These are phyloP conservation scores for Daedaleopsis sinensis DNA, from an alignment of 768 basidiomycete species.

Conservation along the genomic window DNA sequence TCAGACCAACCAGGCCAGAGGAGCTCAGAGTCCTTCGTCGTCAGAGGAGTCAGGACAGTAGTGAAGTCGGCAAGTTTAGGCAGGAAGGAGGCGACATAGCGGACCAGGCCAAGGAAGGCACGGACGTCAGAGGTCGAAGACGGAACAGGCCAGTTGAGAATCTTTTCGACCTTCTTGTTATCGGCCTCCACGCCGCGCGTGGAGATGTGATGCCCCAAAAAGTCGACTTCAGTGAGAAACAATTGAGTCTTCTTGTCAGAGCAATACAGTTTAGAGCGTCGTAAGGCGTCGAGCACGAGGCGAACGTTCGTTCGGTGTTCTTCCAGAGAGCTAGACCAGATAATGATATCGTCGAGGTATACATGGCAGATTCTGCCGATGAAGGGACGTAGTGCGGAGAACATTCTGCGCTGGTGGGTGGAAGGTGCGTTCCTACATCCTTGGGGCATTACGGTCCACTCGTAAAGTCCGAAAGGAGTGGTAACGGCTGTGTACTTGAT, in stretches of 20 bases:
- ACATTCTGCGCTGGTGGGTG: constrained; percentile 36
- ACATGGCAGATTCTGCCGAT: constrained; percentile 47
- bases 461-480: no score
- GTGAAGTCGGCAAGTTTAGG: constrained; percentile 24
- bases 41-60: constrained; percentile 18
- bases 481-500: no score
- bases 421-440: constrained; percentile 38
- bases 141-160: constrained; percentile 37
- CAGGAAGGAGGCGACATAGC: constrained; percentile 24
- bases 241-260: constrained; percentile 33
- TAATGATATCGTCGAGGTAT: constrained; percentile 49
- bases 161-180: constrained; percentile 29
- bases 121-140: constrained; percentile 21
- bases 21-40: no score
- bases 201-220: constrained; percentile 39
- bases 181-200: constrained; percentile 33
- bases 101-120: constrained; percentile 27
- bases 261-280: constrained; percentile 27
- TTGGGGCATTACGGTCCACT: no score
- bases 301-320: constrained; percentile 20
- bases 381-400: constrained; percentile 27
- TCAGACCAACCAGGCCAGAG: constrained; percentile 32
- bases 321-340: no score
- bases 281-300: constrained; percentile 23
- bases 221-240: constrained; percentile 30